phyloP scores from a whole-genome alignment of 2,329 filamentous ascomycete species.

The Botrytis sinoallii region DNA sequence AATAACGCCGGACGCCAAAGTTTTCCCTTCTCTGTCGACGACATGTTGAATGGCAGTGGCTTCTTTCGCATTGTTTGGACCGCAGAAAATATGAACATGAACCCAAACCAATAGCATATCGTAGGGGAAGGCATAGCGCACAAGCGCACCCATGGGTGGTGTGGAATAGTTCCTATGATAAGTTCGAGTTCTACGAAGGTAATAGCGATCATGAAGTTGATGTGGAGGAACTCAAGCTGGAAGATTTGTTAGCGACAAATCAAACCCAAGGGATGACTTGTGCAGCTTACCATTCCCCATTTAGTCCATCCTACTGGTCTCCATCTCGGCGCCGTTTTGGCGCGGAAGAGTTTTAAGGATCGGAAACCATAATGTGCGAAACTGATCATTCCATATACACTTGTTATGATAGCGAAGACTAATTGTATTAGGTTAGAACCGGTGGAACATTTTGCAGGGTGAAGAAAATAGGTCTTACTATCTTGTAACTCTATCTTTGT shows the following conservation, averaged over 20 bases:
- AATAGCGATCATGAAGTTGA: constrained; percentile 31
- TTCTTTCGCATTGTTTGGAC: constrained; percentile 27
- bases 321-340: constrained; percentile 25
- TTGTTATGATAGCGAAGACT: constrained; percentile 34
- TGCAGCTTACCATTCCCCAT: constrained; percentile 32
- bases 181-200: constrained; percentile 32
- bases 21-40: constrained; percentile 31
- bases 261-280: background rate
- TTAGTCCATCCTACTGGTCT: constrained; percentile 33
- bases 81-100: constrained; percentile 27
- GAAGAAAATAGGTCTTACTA: constrained; percentile 20
- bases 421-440: background rate
- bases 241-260: constrained; percentile 4
- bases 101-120: constrained; percentile 32
- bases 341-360: constrained; percentile 30
- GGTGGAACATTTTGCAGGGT: background rate
- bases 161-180: constrained; percentile 28
- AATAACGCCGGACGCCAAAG: constrained; percentile 30
- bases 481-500: constrained; percentile 30
- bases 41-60: constrained; percentile 33
- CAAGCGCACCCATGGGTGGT: constrained; percentile 29
- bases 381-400: constrained; percentile 32
- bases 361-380: constrained; percentile 32
- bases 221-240: constrained; percentile 31
- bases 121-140: constrained; percentile 34